These are phyloP conservation scores for Chamaecrista fasciculata DNA, from an alignment of 306 rosid species.

Conservation along the genomic window DNA sequence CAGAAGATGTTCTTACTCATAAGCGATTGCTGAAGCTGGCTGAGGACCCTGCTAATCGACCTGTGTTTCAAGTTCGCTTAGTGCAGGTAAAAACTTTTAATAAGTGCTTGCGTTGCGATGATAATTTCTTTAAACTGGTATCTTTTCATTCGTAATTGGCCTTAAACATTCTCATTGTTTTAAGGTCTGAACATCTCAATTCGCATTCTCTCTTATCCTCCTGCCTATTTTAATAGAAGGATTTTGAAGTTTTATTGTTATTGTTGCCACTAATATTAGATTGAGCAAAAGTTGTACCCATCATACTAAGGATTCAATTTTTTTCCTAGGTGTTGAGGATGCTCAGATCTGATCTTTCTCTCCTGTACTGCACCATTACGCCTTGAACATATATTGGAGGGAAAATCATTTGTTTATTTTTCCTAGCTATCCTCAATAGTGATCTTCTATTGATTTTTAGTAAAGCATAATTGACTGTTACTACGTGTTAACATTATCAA, in stretches of 20 bases:
- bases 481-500: slow-evolving; percentile 11
- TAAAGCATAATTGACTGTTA: slow-evolving; percentile 4
- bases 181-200: not conserved
- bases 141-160: not conserved
- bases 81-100: slow-evolving; percentile 62
- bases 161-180: not conserved
- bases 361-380: not conserved
- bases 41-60: slow-evolving; percentile 65
- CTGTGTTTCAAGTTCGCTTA: slow-evolving; percentile 80
- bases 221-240: not conserved
- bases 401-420: no score
- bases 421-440: not conserved
- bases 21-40: slow-evolving; percentile 83
- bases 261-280: not conserved
- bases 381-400: not conserved
- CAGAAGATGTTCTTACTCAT: slow-evolving; percentile 91
- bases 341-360: not conserved
- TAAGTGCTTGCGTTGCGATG: not conserved
- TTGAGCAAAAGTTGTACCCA: not conserved
- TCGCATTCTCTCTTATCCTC: not conserved
- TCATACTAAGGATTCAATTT: not conserved
- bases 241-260: not conserved
- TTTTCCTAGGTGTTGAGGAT: not conserved
- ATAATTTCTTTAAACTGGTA: not conserved
- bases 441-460: not conserved